Conservation (phyloP, 805 yeast species). For the Starmera pachycereana region DNA sequence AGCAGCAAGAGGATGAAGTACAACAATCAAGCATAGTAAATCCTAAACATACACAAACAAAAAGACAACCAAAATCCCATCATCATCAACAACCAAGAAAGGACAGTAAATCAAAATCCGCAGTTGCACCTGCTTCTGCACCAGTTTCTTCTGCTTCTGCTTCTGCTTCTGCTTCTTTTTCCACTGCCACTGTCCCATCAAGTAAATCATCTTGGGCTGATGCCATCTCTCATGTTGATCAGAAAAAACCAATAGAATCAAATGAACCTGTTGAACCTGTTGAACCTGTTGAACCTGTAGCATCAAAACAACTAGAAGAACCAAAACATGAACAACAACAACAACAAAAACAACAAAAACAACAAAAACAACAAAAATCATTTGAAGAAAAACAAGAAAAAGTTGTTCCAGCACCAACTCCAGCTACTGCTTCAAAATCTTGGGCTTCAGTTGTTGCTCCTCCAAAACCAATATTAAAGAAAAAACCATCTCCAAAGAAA, state of each 20-base stretch:
- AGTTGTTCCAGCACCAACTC: constrained; percentile 11
- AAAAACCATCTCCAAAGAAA: constrained; percentile 19
- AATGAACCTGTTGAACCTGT: constrained; percentile 11
- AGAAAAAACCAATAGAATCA: constrained; percentile 12
- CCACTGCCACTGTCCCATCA: constrained; percentile 10
- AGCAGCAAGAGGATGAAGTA: constrained; percentile 11
- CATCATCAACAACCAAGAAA: constrained; percentile 1
- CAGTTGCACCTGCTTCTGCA: constrained; percentile 10
- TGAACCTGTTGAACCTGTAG: constrained; percentile 11
- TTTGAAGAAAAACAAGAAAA: constrained; percentile 7
- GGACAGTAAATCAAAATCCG: constrained; percentile 5
- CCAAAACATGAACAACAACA: constrained; percentile 6
- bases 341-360: constrained; percentile 4
- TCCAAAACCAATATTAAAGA: constrained; percentile 28
- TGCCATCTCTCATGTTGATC: constrained; percentile 13
- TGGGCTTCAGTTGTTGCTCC: constrained; percentile 61
- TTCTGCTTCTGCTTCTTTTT: constrained; percentile 3
- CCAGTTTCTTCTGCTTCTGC: constrained; percentile 10
- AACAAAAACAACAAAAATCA: constrained; percentile 8
- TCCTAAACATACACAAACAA: constrained; percentile 4
- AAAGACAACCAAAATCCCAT: constrained; percentile 5
- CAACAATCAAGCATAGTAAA: constrained; percentile 7
- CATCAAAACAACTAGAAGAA: constrained; percentile 1
- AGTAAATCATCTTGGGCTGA: constrained; percentile 19
- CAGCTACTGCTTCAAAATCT: constrained; percentile 28